Evolutionary conservation across 768 basidiomycete species (phyloP), one percentile per base, ranked within the genome.

Genomic region (Xerocomellus dryophilus): DNA sequence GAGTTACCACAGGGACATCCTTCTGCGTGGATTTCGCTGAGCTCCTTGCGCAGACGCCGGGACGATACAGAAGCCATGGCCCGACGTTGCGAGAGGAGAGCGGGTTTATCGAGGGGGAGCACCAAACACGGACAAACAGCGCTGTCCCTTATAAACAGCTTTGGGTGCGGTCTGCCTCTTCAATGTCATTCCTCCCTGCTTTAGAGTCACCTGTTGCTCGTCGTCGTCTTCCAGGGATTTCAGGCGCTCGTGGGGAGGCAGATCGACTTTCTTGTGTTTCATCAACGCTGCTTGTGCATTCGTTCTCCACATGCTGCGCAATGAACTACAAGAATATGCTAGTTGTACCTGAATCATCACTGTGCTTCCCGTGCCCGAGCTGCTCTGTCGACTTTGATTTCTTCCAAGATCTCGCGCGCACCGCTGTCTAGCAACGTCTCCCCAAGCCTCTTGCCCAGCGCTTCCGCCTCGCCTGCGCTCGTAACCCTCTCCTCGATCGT

Each of bases 371-470:
- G 71, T 18, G 78, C 75, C 47, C 82, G 71, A 32, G 70, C 72
- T 44, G 74, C 78, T 57, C 88, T 77, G 63, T 91, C 86, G 49
- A 65, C 67, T n/a, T 81, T 87, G 61, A 99, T 90, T 51, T 90
- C 90, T 36, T 90, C 85, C 67, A 99, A 66, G 59, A 99, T 90
- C 55, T 77, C 78, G 61, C 77, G 81, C 18, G 90, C 96, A 0
- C 96, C 96, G 1, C 71, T 74, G 9, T 80, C 79, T 41, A 88
- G 78, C 51, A 99, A 68, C 7, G 73, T 70, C 58, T 69, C 71
- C 5, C 90, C 97, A 32, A 96, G 73, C 43, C 71, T 75, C 41
- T 72, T 76, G 7, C 96, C 96, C 29, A 90, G 64, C 38, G 66
- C 73, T 67, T 92, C 89, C 1, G 85, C 90, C 14, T 90, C 85